A percentile compares a stretch with the other conserved stretches of the same genome.
phyloP scores from a whole-genome alignment of 306 rosid species.

The Nissolia schottii region DNA sequence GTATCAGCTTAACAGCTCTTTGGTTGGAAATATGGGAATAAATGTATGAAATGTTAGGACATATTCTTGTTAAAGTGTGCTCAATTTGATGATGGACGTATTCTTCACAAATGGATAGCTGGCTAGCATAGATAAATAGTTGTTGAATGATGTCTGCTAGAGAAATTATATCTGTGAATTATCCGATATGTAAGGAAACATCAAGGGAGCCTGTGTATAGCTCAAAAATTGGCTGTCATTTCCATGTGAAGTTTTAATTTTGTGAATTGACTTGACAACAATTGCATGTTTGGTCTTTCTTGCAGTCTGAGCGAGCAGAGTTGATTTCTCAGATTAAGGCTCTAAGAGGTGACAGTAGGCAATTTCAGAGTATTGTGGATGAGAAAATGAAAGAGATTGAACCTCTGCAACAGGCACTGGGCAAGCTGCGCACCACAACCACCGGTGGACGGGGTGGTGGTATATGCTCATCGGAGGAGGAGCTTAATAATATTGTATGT shows the following conservation, averaged over 20 bases:
- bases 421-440: constrained; percentile 75
- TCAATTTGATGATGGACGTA: not conserved
- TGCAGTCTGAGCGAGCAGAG: constrained; percentile 69
- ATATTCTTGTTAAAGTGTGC: not conserved
- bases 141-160: not conserved
- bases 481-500: constrained; percentile 70
- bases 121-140: not conserved
- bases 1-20: not conserved
- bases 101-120: not conserved
- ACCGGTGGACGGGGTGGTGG: constrained; percentile 60
- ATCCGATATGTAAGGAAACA: not conserved
- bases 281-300: constrained; percentile 2
- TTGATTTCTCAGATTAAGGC: constrained; percentile 74
- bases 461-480: constrained; percentile 89
- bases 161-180: not conserved
- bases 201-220: not conserved
- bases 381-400: constrained; percentile 83
- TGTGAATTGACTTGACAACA: not conserved
- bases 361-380: constrained; percentile 56
- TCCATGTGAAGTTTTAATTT: not conserved
- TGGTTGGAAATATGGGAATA: not conserved
- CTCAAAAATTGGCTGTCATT: not conserved
- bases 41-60: not conserved
- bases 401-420: constrained; percentile 86
- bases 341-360: constrained; percentile 66